These are phyloP conservation scores for Phytopythium montanum DNA, from an alignment of 352 stramenopile genomes.

Conservation along the genomic window DNA sequence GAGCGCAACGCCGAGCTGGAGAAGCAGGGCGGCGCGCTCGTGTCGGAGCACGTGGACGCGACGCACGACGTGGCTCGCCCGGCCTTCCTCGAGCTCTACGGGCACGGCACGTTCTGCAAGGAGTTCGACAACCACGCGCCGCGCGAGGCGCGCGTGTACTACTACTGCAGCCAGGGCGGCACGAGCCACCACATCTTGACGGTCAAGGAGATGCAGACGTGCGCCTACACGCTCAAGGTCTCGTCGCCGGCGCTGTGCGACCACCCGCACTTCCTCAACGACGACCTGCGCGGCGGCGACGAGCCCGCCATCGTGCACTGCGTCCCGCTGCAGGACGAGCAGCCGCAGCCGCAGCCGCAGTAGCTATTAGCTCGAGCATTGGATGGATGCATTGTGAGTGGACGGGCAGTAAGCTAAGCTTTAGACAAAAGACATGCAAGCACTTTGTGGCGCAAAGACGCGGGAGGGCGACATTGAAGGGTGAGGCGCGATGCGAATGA, in stretches of 20 bases:
- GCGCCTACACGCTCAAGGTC: conserved; percentile 77
- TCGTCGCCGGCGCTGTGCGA: conserved; percentile 69
- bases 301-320: conserved; percentile 67
- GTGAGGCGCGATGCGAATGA: not conserved
- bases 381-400: no score
- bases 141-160: conserved; percentile 65
- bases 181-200: conserved; percentile 66
- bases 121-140: conserved; percentile 57
- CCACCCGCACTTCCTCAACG: conserved; percentile 78
- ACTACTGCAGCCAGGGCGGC: conserved; percentile 71
- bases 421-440: not conserved
- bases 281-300: conserved; percentile 53
- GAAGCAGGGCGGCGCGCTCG: conserved; percentile 34
- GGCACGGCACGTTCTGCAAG: conserved; percentile 66
- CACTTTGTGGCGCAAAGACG: not conserved
- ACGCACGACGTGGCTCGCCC: conserved; percentile 69
- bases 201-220: conserved; percentile 84
- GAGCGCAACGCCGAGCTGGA: conserved; percentile 50
- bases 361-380: no score
- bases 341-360: not conserved
- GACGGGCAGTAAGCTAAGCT: no score
- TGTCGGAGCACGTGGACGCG: conserved; percentile 73
- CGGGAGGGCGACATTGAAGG: conserved; percentile 1
- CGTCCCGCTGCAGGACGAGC: conserved; percentile 27
- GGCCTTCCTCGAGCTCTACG: conserved; percentile 70